Evolutionary conservation across 116 monocot genomes (phyloP), one percentile per base, ranked within the genome.

Genomic region (Zostera marina): DNA sequence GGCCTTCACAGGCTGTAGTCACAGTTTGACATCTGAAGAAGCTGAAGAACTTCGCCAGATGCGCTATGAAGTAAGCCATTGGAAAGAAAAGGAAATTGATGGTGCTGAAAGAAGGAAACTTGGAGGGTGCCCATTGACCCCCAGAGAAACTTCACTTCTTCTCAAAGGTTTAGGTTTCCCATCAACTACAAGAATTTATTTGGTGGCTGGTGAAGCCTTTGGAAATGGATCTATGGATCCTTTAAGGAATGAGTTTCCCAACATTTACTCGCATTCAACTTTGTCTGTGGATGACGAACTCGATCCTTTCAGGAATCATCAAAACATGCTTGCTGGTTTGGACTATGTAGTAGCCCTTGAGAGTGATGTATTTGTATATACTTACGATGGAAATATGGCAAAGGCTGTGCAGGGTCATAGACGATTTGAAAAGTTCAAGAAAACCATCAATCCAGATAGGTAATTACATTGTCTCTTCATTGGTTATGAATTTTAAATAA

Each of bases 51-150:
- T 94, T 53, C 76, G 67, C n/a, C 69, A 66, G 61, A 94, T 94
- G 94, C 81, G 88, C 44, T 77, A 88, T 70, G 79, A 85, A 25
- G 82, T 88, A 53, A 72, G 65, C 56, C 93, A 93, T 42, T 93
- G 94, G 94, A 94, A 94, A 59, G 94, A 94, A 61, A 94, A 94
- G 54, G 94, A 88, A 59, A 94, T 94, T 51, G 75, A 94, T 72
- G 84, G 72, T 65, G 62, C 72, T 39, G 88, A 88, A 60, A 76
- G 74, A 59, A 61, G 94, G 57, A 69, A 63, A 25, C 52, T 75
- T 11, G 94, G 94, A 13, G 89, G 85, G 25, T 88, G 94, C 57
- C 94, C 94, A 47, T 64, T 94, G 63, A 94, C 94, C 4, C 94
- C 94, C 3, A 68, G 88, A 52, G 94, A 94, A 65, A 94, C 94